Percentiles rank a stretch among this genome's conserved stretches.
Evolutionary conservation across 2,329 filamentous ascomycete species (phyloP).

Genomic region (Fusarium newnesense): DNA sequence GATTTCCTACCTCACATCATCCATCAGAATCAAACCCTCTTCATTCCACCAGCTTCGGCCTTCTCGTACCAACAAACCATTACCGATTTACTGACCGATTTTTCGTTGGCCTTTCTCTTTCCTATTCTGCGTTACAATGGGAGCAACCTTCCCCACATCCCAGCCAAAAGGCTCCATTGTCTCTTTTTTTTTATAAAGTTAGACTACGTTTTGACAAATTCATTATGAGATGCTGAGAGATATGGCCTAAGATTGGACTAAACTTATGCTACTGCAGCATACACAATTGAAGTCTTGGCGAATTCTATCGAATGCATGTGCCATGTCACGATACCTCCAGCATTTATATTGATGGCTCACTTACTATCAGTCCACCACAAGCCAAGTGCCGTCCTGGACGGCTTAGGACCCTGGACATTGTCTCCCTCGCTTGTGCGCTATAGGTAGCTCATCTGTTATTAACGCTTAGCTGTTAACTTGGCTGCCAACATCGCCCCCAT

Average conservation of each 20-base stretch:
- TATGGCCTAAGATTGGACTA: not conserved
- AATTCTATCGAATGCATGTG: not conserved
- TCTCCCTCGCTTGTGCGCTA: constrained; percentile 14
- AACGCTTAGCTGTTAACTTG: not conserved
- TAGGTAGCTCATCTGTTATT: constrained; percentile 14
- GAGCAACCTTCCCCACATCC: not conserved
- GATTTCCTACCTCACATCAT: constrained; percentile 21
- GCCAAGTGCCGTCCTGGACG: constrained; percentile 29
- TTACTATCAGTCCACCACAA: constrained; percentile 20
- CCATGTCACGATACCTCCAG: constrained; percentile 9
- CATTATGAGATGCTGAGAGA: not conserved
- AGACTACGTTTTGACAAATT: not conserved
- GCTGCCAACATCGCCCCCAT: constrained; percentile 21
- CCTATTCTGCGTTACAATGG: not conserved
- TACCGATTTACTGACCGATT: constrained; percentile 13
- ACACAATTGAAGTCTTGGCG: not conserved
- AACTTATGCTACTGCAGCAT: not conserved
- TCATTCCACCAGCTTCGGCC: constrained; percentile 10
- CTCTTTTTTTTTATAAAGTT: not conserved
- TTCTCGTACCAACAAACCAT: constrained; percentile 18
- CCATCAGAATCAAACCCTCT: constrained; percentile 8
- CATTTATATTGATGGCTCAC: not conserved
- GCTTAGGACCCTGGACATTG: constrained; percentile 9
- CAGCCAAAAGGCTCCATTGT: not conserved
- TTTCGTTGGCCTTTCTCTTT: constrained; percentile 6